These are phyloP conservation scores for Coix lacrymajobi DNA, from an alignment of 176 grass and related monocot species.

Conservation along the genomic window DNA sequence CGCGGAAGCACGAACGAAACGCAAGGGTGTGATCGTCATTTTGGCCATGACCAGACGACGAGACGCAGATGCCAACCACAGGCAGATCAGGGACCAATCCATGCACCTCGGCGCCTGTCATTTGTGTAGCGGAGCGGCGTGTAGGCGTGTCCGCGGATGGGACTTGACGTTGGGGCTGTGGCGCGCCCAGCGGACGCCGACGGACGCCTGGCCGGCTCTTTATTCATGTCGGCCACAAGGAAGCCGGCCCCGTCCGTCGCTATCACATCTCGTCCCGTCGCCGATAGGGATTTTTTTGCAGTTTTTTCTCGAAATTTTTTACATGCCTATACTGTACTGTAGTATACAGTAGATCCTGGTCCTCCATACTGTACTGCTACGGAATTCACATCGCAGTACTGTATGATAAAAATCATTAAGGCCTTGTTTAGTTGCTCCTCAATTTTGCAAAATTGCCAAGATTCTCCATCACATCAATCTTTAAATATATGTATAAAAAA, in stretches of 20 bases:
- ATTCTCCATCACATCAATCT: too few relatives aligned
- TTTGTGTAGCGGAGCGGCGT: not conserved
- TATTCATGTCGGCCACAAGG: slow-evolving; percentile 57
- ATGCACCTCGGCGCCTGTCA: not conserved
- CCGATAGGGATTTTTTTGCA: not conserved
- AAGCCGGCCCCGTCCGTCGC: slow-evolving; percentile 13
- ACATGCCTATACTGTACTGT: too few relatives aligned
- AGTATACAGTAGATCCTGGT: too few relatives aligned
- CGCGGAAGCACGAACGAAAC: not conserved
- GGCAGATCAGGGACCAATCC: not conserved
- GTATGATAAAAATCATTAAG: too few relatives aligned
- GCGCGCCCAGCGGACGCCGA: not conserved
- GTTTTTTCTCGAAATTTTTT: not conserved
- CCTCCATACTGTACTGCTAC: too few relatives aligned
- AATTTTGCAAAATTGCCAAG: too few relatives aligned
- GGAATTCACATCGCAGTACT: too few relatives aligned
- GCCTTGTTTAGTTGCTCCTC: too few relatives aligned
- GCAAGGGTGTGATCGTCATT: not conserved
- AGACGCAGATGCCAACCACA: not conserved
- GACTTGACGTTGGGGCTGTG: slow-evolving; percentile 33
- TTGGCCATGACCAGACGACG: not conserved
- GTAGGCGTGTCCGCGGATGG: slow-evolving; percentile 24
- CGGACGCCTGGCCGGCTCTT: not conserved
- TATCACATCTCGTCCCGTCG: not conserved
- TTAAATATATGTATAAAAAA: too few relatives aligned